Conservation (phyloP, 192 early-diverging fungal genomes). For the Backusella mclennaniae region DNA sequence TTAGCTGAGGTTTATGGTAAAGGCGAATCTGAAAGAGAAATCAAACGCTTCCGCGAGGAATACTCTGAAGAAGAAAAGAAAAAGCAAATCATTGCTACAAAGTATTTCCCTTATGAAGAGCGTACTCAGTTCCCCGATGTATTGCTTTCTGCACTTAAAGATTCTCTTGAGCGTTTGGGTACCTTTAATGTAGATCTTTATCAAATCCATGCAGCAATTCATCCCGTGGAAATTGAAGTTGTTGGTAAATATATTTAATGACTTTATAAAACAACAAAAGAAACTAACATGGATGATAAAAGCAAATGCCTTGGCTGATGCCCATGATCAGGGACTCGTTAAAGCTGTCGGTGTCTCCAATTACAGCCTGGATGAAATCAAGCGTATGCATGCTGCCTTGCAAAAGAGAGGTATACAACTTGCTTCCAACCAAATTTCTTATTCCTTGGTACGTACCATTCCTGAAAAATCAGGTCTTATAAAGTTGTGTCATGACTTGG, state of each 20-base stretch:
- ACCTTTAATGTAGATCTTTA: slow-evolving; percentile 44
- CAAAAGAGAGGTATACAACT: slow-evolving; percentile 43
- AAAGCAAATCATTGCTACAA: slow-evolving; percentile 46
- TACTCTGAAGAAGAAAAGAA: slow-evolving; percentile 24
- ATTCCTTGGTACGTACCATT: slow-evolving; percentile 48
- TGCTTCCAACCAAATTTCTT: slow-evolving; percentile 50
- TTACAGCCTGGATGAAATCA: slow-evolving; percentile 40
- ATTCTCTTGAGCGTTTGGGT: slow-evolving; percentile 44
- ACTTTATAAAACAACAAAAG: background rate
- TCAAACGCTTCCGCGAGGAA: slow-evolving; percentile 31
- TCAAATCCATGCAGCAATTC: slow-evolving; percentile 52
- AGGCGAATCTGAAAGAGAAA: slow-evolving; percentile 47
- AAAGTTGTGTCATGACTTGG: slow-evolving; percentile 69
- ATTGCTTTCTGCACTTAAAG: slow-evolving; percentile 42
- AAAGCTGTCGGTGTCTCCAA: slow-evolving; percentile 51
- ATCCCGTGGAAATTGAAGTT: slow-evolving; percentile 43
- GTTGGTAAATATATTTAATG: slow-evolving; percentile 17
- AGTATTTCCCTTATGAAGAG: slow-evolving; percentile 46
- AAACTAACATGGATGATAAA: background rate
- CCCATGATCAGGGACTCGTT: slow-evolving; percentile 38
- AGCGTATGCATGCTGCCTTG: slow-evolving; percentile 44
- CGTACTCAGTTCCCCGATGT: slow-evolving; percentile 38
- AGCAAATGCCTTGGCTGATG: slow-evolving; percentile 48
- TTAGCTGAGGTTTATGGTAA: slow-evolving; percentile 46
- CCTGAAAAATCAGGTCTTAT: slow-evolving; percentile 72